Base-by-base conservation (phyloP, 345 rosid species). In the Lepidium sativum region DNA sequence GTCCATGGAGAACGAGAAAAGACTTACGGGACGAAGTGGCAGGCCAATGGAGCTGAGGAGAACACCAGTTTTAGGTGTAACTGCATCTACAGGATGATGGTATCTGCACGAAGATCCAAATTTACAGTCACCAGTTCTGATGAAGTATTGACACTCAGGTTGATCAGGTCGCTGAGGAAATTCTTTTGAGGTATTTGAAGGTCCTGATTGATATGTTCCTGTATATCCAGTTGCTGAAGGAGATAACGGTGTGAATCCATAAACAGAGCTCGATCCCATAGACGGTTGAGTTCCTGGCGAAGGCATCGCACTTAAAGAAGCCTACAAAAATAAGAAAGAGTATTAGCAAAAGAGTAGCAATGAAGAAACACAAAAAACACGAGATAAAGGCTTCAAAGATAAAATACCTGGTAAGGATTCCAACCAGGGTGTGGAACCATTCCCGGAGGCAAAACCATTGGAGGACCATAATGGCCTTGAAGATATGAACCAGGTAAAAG, bases 101-200 rank as follows among this genome's bases (percentile, higher is more conserved):
- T 85, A 94, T 83, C 77, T 82, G 82, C 99, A 91, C 0, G 84
- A 86, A 40, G 96, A 88, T 73, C 96, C 95, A 37, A 78, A 91
- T 83, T 80, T 90, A 83, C 99, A 94, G 43, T 88, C 87, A 11
- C 99, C 96, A 13, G 92, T 94, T 79, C 80, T 90, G 87, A 88
- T 60, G 80, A 79, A 94, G 79, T 85, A 79, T 65, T 80, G 96
- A 65, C 99, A 90, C 68, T 88, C 97, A 2, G 89, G 95, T 56
- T 91, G 91, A 56, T 88, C 96, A 27, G 87, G 96, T 73, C 96
- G 80, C 60, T 86, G 88, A 2, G 96, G 99, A 80, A 86, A 91
- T 45, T 88, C 97, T 80, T 74, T 85, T 74, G 80, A 83, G 62
- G 58, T 65, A 55, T 81, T 80, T 71, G 82, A 82, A 56, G 81